Base-by-base conservation (phyloP, 2,329 filamentous ascomycete genomes). In the Orbilia blumenaviensis region DNA sequence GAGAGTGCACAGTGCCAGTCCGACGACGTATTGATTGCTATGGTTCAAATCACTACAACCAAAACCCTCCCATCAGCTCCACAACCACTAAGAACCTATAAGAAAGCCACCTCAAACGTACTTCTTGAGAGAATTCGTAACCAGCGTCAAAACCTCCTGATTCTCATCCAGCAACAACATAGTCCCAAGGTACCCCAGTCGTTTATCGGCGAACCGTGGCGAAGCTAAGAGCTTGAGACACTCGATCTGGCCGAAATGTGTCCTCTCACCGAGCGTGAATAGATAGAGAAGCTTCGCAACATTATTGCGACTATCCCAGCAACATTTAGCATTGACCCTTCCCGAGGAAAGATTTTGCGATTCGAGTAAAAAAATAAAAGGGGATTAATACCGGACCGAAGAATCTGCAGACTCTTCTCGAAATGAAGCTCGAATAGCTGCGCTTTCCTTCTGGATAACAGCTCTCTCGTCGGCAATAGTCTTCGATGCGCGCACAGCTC, bases 161-260 rank as follows among this genome's bases (percentile, higher is more conserved):
- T 99, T 99, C 86, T 99, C 95, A 83, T 99, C 95, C 77, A 99
- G 86, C 79, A 99, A 84, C 82, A 99, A 85, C 89, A 97, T 99
- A 16, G 95, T 99, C 23, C 95, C 95, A 79, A 99, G 86, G 82
- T 99, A 97, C 42, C 95, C 95, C 80, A 99, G 85, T 54, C 95
- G 90, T 86, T 99, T 99, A 86, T 99, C 95, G 79, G 95, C 95
- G 82, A 99, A 99, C 73, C 94, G 92, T 79, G 96, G 94, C 42
- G 95, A 99, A 72, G 95, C 95, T 72, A 99, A 88, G 60, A 99
- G 89, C 85, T 99, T 99, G 81, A 99, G 88, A 84, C 95, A 99
- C 89, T 99, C 95, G 82, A 99, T 99, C 86, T 99, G 95, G 61
- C 95, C 95, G 83, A 99, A 99, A 84, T 99, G 95, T 69, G 95